Evolutionary conservation across 1,139 yeast genomes (phyloP), one percentile per base, ranked within the genome.

Genomic region (Hyphopichia wangnamkhiaoensis): DNA sequence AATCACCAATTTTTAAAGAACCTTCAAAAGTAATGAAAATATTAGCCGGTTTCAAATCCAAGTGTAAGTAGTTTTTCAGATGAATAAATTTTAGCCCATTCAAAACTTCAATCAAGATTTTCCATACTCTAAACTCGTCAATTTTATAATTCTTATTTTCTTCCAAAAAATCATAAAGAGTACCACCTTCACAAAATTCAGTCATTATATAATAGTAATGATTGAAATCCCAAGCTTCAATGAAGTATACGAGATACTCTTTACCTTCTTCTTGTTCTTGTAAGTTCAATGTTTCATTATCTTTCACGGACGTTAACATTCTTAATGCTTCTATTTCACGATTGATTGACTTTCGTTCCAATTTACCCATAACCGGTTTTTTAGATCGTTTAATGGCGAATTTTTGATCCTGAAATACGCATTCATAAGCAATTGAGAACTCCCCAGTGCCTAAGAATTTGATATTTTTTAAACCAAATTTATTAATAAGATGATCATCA

Each of bases 41-140:
- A 59, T 93, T 93, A 4, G 97, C 97, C 0, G 99, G 98, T 62
- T 93, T 93, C 56, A 93, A 66, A 63, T 91, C 98, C 39, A 91
- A 66, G 63, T 91, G 98, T 39, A 89, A 68, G 45, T 86, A 85
- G 39, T 84, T 83, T 37, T 80, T 74, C 56, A 74, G 77, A 56
- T 93, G 99, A 41, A 93, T 84, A 57, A 82, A 90, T 49, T 80
- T 76, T 44, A 93, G 66, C 0, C 98, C 99, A 53, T 75, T 74
- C 32, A 88, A 63, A 13, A 90, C 71, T 58, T 93, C 98, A 39
- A 85, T 84, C 47, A 91, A 67, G 31, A 94, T 91, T 65, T 93
- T 93, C 99, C 99, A 93, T 31, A 91, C 91, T 49, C 99, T 77
- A 83, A 96, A 93, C 59, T 93, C 98, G 59, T 93, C 99, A n/a